These are phyloP conservation scores for Aspergillus ochraceoroseus DNA, from an alignment of 2,329 filamentous ascomycete species.

Conservation along the genomic window DNA sequence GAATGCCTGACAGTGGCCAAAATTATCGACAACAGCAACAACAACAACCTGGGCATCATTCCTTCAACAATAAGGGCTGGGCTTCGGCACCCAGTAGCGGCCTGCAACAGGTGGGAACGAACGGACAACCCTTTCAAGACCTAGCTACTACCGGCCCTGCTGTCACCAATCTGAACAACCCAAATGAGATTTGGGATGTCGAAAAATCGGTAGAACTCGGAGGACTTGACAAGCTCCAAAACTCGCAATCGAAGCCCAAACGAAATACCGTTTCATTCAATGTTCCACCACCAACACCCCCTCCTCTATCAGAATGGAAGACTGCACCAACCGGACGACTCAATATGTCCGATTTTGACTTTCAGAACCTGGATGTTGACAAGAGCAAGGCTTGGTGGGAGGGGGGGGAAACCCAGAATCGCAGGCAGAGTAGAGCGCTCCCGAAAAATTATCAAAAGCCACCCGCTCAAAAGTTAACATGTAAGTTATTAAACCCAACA, in stretches of 20 bases:
- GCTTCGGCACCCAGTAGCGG: background rate
- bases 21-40: too few species aligned
- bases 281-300: constrained; percentile 45
- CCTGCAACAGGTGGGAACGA: background rate
- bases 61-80: background rate
- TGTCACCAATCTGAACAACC: background rate
- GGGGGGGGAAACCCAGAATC: constrained; percentile 46
- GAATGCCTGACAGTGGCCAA: background rate
- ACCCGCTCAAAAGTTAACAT: constrained; percentile 30
- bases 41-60: background rate
- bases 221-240: too few species aligned
- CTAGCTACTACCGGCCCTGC: background rate
- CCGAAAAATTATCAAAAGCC: constrained; percentile 35
- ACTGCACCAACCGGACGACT: constrained; percentile 61
- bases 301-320: constrained; percentile 60
- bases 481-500: constrained; percentile 20
- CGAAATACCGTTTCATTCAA: constrained; percentile 45
- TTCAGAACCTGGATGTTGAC: constrained; percentile 48
- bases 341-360: constrained; percentile 56
- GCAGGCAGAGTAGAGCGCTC: constrained; percentile 46
- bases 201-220: too few species aligned
- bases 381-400: constrained; percentile 74
- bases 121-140: background rate
- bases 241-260: constrained; percentile 31
- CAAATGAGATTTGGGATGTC: too few species aligned